A percentile compares a stretch with the other conserved stretches of the same genome.
These are phyloP conservation scores for Theileria parva DNA, from an alignment of 169 alveolate species.

Conservation along the genomic window DNA sequence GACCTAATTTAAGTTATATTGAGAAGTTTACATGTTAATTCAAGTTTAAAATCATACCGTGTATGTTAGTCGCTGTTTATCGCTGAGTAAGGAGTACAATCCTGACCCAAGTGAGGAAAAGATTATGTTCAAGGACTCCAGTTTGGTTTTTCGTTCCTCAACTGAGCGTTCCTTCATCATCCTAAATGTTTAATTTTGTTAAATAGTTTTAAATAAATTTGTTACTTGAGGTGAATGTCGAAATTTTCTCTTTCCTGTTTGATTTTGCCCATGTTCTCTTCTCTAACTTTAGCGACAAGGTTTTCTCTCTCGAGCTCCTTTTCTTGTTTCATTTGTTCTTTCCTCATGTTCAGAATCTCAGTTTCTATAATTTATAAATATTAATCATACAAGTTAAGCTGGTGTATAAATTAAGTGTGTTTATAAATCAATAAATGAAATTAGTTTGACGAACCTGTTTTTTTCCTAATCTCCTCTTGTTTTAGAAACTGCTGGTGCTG, in stretches of 20 bases:
- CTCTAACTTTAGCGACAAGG: conserved; percentile 81
- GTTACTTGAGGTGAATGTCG: conserved; percentile 72
- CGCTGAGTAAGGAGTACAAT: conserved; percentile 71
- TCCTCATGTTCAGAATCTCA: conserved; percentile 77
- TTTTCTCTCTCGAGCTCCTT: conserved; percentile 85
- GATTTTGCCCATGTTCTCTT: conserved; percentile 78
- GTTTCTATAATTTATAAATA: conserved; percentile 63
- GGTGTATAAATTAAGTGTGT: conserved; percentile 62
- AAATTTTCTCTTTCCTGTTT: conserved; percentile 80
- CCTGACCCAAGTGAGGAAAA: conserved; percentile 82
- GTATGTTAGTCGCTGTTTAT: conserved; percentile 74
- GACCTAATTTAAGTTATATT: conserved; percentile 21
- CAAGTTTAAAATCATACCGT: conserved; percentile 20
- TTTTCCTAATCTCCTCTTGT: conserved; percentile 87
- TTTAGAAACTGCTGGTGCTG: conserved; percentile 90
- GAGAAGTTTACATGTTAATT: neutral
- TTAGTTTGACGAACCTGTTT: conserved; percentile 64
- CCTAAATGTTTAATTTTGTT: conserved; percentile 29
- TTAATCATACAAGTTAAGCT: conserved; percentile 62
- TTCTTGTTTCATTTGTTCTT: conserved; percentile 76
- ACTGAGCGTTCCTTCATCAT: conserved; percentile 83
- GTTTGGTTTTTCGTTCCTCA: conserved; percentile 87
- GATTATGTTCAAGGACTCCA: conserved; percentile 82
- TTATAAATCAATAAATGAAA: conserved; percentile 13
- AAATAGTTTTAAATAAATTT: neutral